phyloP scores from a whole-genome alignment of 257 asterid species.

The Prunella vulgaris region DNA sequence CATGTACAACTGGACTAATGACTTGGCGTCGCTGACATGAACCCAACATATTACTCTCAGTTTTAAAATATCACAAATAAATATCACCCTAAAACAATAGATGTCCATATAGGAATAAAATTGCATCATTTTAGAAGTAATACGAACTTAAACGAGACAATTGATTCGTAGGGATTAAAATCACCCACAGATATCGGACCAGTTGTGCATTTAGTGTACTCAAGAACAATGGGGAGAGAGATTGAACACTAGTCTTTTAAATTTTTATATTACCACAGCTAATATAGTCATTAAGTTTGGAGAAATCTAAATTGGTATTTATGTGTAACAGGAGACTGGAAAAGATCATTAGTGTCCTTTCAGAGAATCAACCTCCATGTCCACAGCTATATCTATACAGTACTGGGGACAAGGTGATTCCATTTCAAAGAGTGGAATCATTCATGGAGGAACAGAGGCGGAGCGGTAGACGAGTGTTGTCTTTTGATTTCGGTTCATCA shows the following conservation, averaged over 20 bases:
- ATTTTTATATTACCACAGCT: not conserved
- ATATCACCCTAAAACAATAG: no score
- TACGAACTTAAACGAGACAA: no score
- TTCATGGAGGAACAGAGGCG: conserved; percentile 58
- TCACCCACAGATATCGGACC: no score
- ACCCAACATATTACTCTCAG: no score
- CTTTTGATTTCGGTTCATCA: conserved; percentile 61
- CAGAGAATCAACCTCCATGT: conserved; percentile 58
- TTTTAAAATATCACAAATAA: no score
- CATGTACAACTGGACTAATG: no score
- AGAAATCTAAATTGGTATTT: not conserved
- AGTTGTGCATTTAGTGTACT: no score
- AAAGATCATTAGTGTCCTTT: conserved; percentile 39
- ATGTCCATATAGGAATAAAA: no score
- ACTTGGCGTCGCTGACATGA: no score
- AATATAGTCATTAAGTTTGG: no score
- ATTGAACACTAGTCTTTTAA: not conserved
- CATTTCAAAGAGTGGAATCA: conserved; percentile 52
- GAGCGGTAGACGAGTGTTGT: conserved; percentile 42
- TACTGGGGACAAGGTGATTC: conserved; percentile 73
- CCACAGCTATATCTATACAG: conserved; percentile 88
- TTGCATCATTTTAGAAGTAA: no score
- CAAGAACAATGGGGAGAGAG: not conserved
- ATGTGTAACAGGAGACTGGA: conserved; percentile 53
- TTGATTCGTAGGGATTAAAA: no score